Base-by-base conservation (phyloP, 1,139 yeast species). In the Geotrichum carabidarum region DNA sequence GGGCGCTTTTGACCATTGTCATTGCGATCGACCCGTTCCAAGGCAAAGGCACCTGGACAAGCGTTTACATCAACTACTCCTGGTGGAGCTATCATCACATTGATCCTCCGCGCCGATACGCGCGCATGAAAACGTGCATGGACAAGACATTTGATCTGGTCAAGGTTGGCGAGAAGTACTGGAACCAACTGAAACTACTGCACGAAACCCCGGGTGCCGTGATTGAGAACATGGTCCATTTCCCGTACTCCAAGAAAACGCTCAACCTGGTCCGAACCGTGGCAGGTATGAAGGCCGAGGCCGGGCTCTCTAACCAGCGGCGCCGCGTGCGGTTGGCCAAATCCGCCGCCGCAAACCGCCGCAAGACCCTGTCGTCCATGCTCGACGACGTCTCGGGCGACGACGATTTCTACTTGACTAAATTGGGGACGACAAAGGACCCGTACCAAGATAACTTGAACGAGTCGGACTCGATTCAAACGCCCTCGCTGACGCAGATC, bases 11-110 rank as follows among this genome's bases (percentile, higher is more conserved):
- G 34, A 18, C 49, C 1, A 17, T 45, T 9, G 49, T 45, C 34
- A n/a, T 36, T 18, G 18, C 6, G 15, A 17, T 45, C 15, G 36
- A 45, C 34, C 49, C 49, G 8, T 45, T 45, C 30, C 31, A 15
- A 2, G 8, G 8, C 17, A 8, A 30, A 6, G 2, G 8, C 15
- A 36, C 14, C 4, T 45, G 49, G 49, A 17, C 6, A 36, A 8
- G 2, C 3, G 49, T 45, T 8, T 45, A 45, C 49, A 36, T 45
- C 32, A 35, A 45, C 12, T 45, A 45, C 42, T 30, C 42, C 38
- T 45, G 49, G 49, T 45, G 49, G 49, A 35, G 49, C 49, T 45
- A 45, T 18, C 41, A 36, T 17, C 17, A 45, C 34, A 45, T 45
- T 22, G 15, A 45, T 12, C 49, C 49, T 2, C 42, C 34, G 8